These are phyloP conservation scores for Dovyalis caffra DNA, from an alignment of 345 rosid genomes.

Conservation along the genomic window DNA sequence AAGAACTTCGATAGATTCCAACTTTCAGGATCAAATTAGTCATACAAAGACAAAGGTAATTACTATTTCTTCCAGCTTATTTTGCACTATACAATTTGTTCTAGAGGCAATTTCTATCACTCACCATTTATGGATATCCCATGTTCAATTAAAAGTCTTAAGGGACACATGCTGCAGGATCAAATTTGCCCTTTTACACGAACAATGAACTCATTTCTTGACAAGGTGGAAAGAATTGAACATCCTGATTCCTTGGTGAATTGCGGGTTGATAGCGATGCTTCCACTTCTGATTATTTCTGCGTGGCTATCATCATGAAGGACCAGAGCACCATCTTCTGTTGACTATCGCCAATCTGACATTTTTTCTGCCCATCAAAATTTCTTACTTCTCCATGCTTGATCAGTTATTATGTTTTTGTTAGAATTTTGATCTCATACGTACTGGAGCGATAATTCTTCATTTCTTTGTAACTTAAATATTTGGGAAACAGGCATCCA, in stretches of 20 bases:
- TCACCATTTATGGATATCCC: not conserved
- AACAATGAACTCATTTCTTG: constrained; percentile 31
- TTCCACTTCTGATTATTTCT: constrained; percentile 44
- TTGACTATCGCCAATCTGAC: not conserved
- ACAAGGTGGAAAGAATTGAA: constrained; percentile 42
- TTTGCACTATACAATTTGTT: not conserved
- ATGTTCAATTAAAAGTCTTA: not conserved
- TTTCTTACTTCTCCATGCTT: not conserved
- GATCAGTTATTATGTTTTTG: not conserved
- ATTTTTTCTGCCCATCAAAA: constrained; percentile 1
- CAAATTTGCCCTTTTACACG: constrained; percentile 40
- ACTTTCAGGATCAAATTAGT: constrained; percentile 19
- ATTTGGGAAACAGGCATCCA: not conserved
- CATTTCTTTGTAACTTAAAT: not conserved
- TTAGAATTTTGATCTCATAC: not conserved
- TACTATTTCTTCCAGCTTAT: not conserved
- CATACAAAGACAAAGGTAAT: constrained; percentile 39
- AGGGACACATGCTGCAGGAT: constrained; percentile 38
- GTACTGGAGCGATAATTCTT: not conserved
- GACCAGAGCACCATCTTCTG: not conserved
- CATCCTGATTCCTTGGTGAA: constrained; percentile 55
- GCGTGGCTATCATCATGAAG: constrained; percentile 38
- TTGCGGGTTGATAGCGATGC: constrained; percentile 57
- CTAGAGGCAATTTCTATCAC: not conserved
- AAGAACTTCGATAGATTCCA: constrained; percentile 22